phyloP scores from a whole-genome alignment of 345 rosid genomes.

The Linum tenue region DNA sequence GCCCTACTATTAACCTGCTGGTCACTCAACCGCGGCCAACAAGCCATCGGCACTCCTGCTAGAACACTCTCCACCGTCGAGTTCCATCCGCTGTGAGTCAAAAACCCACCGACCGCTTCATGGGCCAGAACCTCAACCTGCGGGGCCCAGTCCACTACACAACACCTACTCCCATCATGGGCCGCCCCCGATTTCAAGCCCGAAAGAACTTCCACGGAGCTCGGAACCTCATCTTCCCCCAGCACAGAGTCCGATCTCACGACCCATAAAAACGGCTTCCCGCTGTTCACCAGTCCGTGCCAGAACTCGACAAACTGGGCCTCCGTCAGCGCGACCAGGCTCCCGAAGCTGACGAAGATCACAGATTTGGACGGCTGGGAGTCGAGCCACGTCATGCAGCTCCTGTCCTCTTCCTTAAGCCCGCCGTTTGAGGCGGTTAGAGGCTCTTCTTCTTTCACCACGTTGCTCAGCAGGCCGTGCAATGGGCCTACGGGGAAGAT shows the following conservation, averaged over 20 bases:
- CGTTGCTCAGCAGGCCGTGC: not conserved
- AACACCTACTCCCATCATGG: not conserved
- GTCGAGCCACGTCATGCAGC: constrained; percentile 20
- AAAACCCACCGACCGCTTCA: not conserved
- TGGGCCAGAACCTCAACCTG: not conserved
- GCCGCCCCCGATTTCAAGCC: not conserved
- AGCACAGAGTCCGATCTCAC: not conserved
- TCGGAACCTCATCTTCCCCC: not conserved
- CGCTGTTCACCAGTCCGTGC: constrained; percentile 16
- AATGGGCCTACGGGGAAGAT: constrained; percentile 4
- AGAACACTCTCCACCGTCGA: not conserved
- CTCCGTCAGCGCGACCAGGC: not conserved
- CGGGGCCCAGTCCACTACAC: not conserved
- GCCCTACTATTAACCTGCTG: not conserved
- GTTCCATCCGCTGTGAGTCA: not conserved
- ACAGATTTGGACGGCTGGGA: constrained; percentile 7
- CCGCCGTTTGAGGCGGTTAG: not conserved
- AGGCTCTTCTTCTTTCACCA: not conserved
- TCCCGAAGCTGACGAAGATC: constrained; percentile 18
- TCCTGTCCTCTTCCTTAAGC: not conserved
- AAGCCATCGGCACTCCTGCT: not conserved
- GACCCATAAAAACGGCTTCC: constrained; percentile 19
- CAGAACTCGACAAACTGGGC: constrained; percentile 18
- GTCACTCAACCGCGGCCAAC: not conserved
- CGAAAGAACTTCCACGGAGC: not conserved